Evolutionary conservation across 192 early-diverging fungal genomes (phyloP), one percentile per base, ranked within the genome.

Genomic region (Mortierella alpina): DNA sequence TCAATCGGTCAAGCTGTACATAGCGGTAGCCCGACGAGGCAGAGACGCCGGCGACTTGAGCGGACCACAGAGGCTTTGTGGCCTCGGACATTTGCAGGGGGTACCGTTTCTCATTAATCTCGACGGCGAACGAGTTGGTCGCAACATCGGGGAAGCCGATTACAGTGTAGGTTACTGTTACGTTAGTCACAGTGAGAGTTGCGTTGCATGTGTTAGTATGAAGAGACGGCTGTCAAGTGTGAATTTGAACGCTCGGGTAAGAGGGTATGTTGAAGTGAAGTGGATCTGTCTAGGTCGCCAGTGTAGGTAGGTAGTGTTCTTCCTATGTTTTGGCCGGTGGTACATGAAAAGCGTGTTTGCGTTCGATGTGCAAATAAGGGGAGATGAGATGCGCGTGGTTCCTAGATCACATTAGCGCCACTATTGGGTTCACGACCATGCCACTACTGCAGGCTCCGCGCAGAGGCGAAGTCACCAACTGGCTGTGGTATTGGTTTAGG

Each of bases 131-230:
- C 17, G 66, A 40, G 55, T 68, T 68, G 66, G 17, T 31, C 18
- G 42, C 22, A 48, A 45, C 66, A 48, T 46, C 55, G 20, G 66
- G 66, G 66, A 68, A 68, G 39, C 66, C 66, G n/a, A 68, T 68
- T 42, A 68, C n/a, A 44, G 44, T 68, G 46, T 58, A 68, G 54
- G 66, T 68, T 39, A 68, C 66, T 68, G 53, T 18, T 57, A 13
- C 13, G 11, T 5, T 20, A 57, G 55, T 20, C 15, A 57, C 23
- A 39, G 31, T 39, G 23, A 57, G 14, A 14, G 55, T 57, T 22
- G 40, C 31, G 55, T 6, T 57, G 8, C 2, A 22, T 22, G 55
- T 14, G 55, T 40, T 39, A 57, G 22, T 39, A 12, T 5, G 23
- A 40, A 10, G 55, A 39, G 6, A 39, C 23, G 55, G 40, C 10